These are phyloP conservation scores for Mycosphaerella sp. DNA, from an alignment of 2,329 filamentous ascomycete genomes.

Conservation along the genomic window DNA sequence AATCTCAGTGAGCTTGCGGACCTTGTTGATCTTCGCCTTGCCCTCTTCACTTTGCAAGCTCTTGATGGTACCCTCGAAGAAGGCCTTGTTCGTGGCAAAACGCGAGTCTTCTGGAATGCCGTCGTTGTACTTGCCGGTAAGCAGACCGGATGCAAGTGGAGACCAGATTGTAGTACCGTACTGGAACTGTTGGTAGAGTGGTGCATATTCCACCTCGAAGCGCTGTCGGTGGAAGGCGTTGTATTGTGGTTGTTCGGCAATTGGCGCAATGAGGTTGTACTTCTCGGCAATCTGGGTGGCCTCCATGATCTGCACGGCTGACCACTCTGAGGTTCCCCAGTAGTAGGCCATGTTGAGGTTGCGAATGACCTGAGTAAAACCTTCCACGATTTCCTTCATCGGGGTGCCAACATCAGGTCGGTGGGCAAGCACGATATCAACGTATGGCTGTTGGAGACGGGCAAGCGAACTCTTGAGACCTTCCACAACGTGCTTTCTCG, in stretches of 20 bases:
- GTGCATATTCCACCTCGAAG: conserved; percentile 56
- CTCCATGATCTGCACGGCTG: conserved; percentile 53
- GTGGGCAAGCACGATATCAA: conserved; percentile 59
- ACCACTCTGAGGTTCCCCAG: conserved; percentile 59
- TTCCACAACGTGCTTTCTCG: conserved; percentile 49
- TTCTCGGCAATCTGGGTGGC: conserved; percentile 49
- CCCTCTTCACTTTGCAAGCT: conserved; percentile 46
- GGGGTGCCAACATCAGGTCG: conserved; percentile 47
- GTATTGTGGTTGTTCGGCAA: conserved; percentile 53
- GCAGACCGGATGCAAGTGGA: conserved; percentile 50
- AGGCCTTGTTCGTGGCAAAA: conserved; percentile 52
- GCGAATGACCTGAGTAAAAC: conserved; percentile 46
- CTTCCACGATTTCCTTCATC: conserved; percentile 53
- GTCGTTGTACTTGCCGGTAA: conserved; percentile 60
- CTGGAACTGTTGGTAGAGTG: conserved; percentile 51
- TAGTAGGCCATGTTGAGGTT: conserved; percentile 57
- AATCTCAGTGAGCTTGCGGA: conserved; percentile 48
- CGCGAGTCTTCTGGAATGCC: conserved; percentile 56
- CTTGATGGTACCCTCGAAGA: conserved; percentile 52
- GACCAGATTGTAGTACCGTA: conserved; percentile 54
- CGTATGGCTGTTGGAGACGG: conserved; percentile 58
- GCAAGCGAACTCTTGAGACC: conserved; percentile 53
- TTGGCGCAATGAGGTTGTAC: conserved; percentile 54
- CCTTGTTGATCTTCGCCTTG: conserved; percentile 52
- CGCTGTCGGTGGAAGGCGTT: conserved; percentile 56